Percentiles rank a stretch among this genome's conserved stretches.
These are phyloP conservation scores for Erythrophleum fordii DNA, from an alignment of 306 rosid genomes.

Conservation along the genomic window DNA sequence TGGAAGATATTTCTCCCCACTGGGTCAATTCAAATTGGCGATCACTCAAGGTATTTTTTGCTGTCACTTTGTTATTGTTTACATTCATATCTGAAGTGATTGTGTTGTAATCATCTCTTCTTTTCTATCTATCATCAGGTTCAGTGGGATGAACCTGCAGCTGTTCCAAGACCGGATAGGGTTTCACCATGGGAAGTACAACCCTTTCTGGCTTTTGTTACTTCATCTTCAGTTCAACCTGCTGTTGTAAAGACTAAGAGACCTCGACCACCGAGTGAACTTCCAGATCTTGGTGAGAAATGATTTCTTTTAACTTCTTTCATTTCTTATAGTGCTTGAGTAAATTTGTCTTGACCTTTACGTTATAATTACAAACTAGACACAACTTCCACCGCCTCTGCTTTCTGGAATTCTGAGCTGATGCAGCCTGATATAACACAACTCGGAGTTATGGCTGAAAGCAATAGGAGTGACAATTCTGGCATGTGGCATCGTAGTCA, in stretches of 20 bases:
- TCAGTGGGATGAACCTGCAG: conserved; percentile 94
- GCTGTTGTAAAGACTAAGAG: conserved; percentile 66
- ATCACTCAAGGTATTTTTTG: conserved; percentile 70
- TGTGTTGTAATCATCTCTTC: conserved; percentile 18
- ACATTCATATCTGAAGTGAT: not conserved
- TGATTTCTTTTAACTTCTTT: conserved; percentile 5
- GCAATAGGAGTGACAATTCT: conserved; percentile 56
- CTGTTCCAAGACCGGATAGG: conserved; percentile 83
- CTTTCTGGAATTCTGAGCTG: conserved; percentile 62
- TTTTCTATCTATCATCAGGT: conserved; percentile 58
- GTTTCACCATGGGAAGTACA: conserved; percentile 97
- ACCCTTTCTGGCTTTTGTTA: conserved; percentile 63
- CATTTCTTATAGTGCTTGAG: not conserved
- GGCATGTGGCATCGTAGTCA: conserved; percentile 62
- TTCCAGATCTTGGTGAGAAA: conserved; percentile 60
- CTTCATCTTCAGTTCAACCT: conserved; percentile 57
- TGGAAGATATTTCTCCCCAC: conserved; percentile 75
- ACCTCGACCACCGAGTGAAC: conserved; percentile 73
- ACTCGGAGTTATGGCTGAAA: conserved; percentile 48
- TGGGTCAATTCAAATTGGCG: conserved; percentile 88
- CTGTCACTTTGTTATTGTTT: conserved; percentile 18
- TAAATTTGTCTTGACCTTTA: conserved; percentile 28
- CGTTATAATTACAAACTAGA: conserved; percentile 30
- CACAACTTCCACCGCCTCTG: conserved; percentile 58
- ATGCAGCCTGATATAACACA: conserved; percentile 57